Conservation (phyloP, 2,329 filamentous ascomycete genomes). For the Oidium heveae region DNA sequence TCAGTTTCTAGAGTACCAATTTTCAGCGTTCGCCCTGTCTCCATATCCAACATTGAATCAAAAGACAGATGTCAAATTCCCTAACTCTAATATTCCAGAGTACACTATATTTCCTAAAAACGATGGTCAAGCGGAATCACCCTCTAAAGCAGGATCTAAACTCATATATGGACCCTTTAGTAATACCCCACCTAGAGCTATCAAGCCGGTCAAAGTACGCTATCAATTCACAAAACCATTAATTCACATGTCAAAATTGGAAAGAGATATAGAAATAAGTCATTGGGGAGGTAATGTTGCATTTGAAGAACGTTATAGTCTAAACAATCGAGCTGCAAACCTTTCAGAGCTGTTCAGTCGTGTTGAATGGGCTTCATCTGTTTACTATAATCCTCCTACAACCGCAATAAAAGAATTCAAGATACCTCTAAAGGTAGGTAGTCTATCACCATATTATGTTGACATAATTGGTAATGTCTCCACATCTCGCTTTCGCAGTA, state of each 20-base stretch:
- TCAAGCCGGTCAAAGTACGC: slow-evolving; percentile 49
- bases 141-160: slow-evolving; percentile 61
- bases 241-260: slow-evolving; percentile 50
- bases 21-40: slow-evolving; percentile 64
- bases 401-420: slow-evolving; percentile 60
- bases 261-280: slow-evolving; percentile 83
- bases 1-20: slow-evolving; percentile 67
- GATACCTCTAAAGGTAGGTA: slow-evolving; percentile 56
- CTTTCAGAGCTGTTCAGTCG: slow-evolving; percentile 48
- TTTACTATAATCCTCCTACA: slow-evolving; percentile 53
- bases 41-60: slow-evolving; percentile 75
- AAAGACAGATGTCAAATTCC: slow-evolving; percentile 89
- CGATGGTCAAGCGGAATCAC: slow-evolving; percentile 30
- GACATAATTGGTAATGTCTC: slow-evolving; percentile 95
- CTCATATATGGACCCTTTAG: slow-evolving; percentile 80
- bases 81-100: slow-evolving; percentile 53
- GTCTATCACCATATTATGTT: slow-evolving; percentile 74
- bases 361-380: slow-evolving; percentile 46
- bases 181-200: slow-evolving; percentile 53
- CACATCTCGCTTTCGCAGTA: slow-evolving; percentile 65
- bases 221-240: slow-evolving; percentile 93
- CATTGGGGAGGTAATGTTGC: slow-evolving; percentile 97
- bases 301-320: slow-evolving; percentile 77
- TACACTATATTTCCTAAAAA: slow-evolving; percentile 50
- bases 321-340: slow-evolving; percentile 67